Conservation (phyloP, 2,329 filamentous ascomycete genomes). For the Gnomoniopsis sp. region DNA sequence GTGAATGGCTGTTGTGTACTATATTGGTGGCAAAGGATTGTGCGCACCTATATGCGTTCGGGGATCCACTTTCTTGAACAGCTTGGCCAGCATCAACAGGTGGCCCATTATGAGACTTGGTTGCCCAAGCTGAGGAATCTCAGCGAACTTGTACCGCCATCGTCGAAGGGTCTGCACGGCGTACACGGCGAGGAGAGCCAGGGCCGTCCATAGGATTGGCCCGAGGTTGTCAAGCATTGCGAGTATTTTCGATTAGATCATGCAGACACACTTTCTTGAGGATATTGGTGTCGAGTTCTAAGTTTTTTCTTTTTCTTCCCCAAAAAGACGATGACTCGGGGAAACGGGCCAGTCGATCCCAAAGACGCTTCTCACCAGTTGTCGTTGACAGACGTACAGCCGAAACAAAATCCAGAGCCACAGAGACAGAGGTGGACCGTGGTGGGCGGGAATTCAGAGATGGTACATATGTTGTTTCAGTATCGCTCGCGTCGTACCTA, state of each 20-base stretch:
- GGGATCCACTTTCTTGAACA: slow-evolving; percentile 7
- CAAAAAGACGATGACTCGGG: background rate
- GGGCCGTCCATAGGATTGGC: slow-evolving; percentile 11
- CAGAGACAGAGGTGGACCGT: too few species aligned
- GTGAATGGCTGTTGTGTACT: background rate
- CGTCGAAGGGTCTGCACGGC: slow-evolving; percentile 3
- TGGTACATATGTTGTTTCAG: too few species aligned
- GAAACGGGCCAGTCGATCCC: too few species aligned
- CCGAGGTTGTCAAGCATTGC: slow-evolving; percentile 4
- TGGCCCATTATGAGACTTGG: slow-evolving; percentile 13
- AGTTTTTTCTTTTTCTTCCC: too few species aligned
- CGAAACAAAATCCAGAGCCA: too few species aligned
- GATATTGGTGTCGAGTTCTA: background rate
- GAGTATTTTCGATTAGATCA: background rate
- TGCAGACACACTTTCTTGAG: too few species aligned
- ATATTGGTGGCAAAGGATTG: background rate
- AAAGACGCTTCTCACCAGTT: too few species aligned
- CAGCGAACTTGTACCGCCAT: slow-evolving; percentile 11
- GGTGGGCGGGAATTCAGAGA: too few species aligned
- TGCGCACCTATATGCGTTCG: slow-evolving; percentile 6
- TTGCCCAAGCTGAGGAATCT: slow-evolving; percentile 8
- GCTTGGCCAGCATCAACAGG: background rate
- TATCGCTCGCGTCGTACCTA: too few species aligned
- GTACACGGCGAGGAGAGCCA: slow-evolving; percentile 8
- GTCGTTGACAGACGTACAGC: too few species aligned